Evolutionary conservation across 2,329 filamentous ascomycete species (phyloP), one percentile per base, ranked within the genome.

Genomic region (Fusarium clavum): DNA sequence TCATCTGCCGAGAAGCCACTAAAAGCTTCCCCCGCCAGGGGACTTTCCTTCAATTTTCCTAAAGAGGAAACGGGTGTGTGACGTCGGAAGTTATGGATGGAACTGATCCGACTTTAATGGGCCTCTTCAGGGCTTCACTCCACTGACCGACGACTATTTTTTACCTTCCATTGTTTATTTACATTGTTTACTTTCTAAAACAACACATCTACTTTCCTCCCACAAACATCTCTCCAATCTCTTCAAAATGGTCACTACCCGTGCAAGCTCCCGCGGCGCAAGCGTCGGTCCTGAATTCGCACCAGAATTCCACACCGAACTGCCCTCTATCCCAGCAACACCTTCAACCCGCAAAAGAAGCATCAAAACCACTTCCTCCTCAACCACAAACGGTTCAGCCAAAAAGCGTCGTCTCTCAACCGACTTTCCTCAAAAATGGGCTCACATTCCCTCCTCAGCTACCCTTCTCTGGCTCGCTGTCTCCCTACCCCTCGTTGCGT

Each of bases 401-500:
- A 70, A 62, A 55, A 71, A 68, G 29, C 70, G 64, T 55, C 45
- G 43, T 46, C 47, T 62, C 47, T 44, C n/a, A 57, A 13, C 47
- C 54, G 48, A 57, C 29, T 29, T 29, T 7, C 30, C 55, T 12
- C 40, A 29, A 3, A 48, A 20, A 47, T 87, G 81, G 82, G 69
- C 77, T 30, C 86, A 89, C 79, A 74, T 79, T 8, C 86, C 87
- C 8, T 79, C 83, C 10, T 64, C 74, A 3, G 57, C 77, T 2
- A 86, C 83, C 24, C 85, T 93, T 45, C 71, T 89, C 69, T 97
- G 94, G 94, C 85, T 97, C 27, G 80, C 85, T 62, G 69, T 95
- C 66, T 94, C 92, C 22, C 81, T 96, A 18, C 93, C 92, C 2
- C 86, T 97, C 64, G 93, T 97, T 51, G 76, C 88, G 53, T 97